These are phyloP conservation scores for Saccharomycopsis sp. DNA, from an alignment of 805 yeast species.

Conservation along the genomic window DNA sequence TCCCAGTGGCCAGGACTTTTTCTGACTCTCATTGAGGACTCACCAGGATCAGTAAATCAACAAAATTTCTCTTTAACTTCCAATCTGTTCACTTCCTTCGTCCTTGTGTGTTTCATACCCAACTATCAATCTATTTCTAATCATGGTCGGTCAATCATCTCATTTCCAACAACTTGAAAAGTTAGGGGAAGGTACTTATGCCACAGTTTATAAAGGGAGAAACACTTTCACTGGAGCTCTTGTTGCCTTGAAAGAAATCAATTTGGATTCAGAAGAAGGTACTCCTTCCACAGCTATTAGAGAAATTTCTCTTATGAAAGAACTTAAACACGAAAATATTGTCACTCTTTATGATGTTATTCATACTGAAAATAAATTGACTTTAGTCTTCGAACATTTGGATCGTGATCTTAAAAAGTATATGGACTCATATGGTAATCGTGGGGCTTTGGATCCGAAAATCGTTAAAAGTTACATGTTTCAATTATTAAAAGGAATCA, in stretches of 20 bases:
- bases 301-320: constrained; percentile 92
- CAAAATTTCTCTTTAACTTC: neutral
- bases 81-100: neutral
- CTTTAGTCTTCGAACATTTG: constrained; percentile 86
- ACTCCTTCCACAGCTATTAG: constrained; percentile 98
- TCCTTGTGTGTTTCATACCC: neutral
- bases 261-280: constrained; percentile 92
- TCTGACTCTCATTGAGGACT: too few relatives aligned
- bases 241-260: constrained; percentile 92
- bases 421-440: constrained; percentile 79
- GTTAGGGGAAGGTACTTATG: constrained; percentile 92
- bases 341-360: constrained; percentile 90
- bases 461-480: constrained; percentile 87
- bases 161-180: constrained; percentile 45
- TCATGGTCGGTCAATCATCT: constrained; percentile 45
- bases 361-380: constrained; percentile 91
- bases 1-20: too few relatives aligned
- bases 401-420: constrained; percentile 89
- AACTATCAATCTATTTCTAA: neutral
- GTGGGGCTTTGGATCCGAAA: constrained; percentile 63
- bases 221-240: constrained; percentile 78
- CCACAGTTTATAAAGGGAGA: constrained; percentile 94
- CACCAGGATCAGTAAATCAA: neutral
- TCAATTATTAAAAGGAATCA: constrained; percentile 82
- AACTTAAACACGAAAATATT: constrained; percentile 84